phyloP scores from a whole-genome alignment of 805 yeast genomes.

The Sugiyamaella qingdaonensis region DNA sequence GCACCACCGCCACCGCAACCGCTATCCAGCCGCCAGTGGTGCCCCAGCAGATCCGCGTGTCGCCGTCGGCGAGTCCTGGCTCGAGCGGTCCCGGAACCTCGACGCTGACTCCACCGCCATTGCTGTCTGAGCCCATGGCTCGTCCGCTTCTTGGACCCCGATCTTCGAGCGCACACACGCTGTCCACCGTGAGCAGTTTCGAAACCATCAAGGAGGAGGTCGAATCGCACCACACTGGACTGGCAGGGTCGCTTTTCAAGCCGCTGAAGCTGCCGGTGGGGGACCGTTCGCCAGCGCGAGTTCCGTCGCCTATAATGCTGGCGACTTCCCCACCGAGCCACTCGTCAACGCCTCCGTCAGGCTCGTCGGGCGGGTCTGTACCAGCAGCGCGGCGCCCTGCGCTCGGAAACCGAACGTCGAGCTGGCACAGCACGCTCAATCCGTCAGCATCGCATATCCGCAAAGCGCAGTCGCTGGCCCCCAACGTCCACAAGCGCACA shows the following conservation, averaged over 20 bases:
- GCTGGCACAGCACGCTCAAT: neutral
- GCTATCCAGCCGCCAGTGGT: neutral
- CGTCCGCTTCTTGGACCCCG: neutral
- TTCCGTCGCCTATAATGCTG: neutral
- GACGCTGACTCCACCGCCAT: neutral
- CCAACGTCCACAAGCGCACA: conserved; percentile 11
- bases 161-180: neutral
- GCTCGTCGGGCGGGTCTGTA: neutral
- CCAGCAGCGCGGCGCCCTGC: conserved; percentile 2
- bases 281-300: neutral
- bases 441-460: conserved; percentile 4
- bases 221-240: too few species aligned
- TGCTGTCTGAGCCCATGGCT: neutral
- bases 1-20: neutral
- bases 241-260: neutral
- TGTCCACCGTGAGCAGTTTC: neutral
- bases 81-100: neutral
- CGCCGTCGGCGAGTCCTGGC: neutral
- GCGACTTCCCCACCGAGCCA: neutral
- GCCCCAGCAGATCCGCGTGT: neutral
- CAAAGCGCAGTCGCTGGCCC: neutral
- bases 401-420: conserved; percentile 5
- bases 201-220: neutral
- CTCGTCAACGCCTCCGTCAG: neutral
- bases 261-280: neutral